Evolutionary conservation across 192 early-diverging fungal genomes (phyloP), one percentile per base, ranked within the genome.

Genomic region (Backusella tarrabulga): DNA sequence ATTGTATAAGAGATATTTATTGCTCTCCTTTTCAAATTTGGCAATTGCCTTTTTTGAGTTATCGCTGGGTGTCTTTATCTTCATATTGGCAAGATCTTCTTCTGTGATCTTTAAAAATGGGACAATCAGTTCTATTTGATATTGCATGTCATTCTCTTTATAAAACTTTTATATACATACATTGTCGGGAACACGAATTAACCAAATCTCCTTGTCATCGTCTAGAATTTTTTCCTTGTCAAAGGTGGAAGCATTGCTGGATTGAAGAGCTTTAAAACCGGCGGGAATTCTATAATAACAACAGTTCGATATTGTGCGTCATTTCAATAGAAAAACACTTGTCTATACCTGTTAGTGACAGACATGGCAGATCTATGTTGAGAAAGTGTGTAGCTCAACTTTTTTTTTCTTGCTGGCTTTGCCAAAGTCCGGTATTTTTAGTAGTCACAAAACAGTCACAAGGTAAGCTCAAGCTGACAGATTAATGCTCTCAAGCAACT

Each of bases 161-260:
- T 23, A n/a, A 8, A 9, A 11, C 19, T 3, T n/a, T 52, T 63
- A 17, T 19, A n/a, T 67, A 66, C 73, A 71, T 67, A 84, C 83
- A 42, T 76, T 76, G 6, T 75, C 68, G 12, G 83, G 83, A 63
- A 84, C 63, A 15, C 83, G 79, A 46, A 84, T 81, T 34, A 84
- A 34, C 79, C 79, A 84, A 26, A 80, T 34, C 67, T 84, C 83
- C 46, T 80, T 80, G 40, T 81, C 83, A 66, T 84, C 83, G 56
- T 78, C 74, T 6, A 34, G 14, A 21, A 82, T 32, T 29, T 63
- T 34, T 35, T 82, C 77, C 6, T 71, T 44, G 29, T 82, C 81
- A 54, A 79, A 82, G 6, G 21, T 19, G 21, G 77, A 63, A 0
- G 71, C 3, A 32, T 77, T 41, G 35, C 52, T 73, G 21, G 75